Conservation (phyloP, 441 rosid species). For the Aquilaria agallochum region DNA sequence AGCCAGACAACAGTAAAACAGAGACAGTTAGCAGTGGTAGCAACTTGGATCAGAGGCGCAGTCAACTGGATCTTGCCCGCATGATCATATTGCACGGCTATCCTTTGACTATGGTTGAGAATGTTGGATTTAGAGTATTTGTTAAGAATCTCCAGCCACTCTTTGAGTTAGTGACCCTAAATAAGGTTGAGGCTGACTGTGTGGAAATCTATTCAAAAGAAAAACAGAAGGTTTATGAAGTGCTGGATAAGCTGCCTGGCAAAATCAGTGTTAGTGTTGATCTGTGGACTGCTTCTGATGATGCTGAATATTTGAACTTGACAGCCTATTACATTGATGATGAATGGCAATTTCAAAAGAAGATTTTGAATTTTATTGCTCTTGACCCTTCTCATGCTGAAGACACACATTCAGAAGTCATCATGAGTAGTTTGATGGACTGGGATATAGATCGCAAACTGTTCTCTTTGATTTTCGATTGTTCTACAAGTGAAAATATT, state of each 20-base stretch:
- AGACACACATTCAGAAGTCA: constrained; percentile 51
- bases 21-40: constrained; percentile 21
- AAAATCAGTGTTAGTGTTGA: constrained; percentile 57
- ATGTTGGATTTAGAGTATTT: constrained; percentile 63
- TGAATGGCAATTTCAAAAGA: constrained; percentile 56
- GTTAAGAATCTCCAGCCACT: constrained; percentile 58
- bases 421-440: constrained; percentile 60
- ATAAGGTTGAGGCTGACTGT: constrained; percentile 59
- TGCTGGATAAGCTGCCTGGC: constrained; percentile 64
- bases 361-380: constrained; percentile 40
- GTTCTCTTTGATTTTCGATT: constrained; percentile 55
- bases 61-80: constrained; percentile 62
- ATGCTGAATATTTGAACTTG: constrained; percentile 45
- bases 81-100: constrained; percentile 72
- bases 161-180: constrained; percentile 47
- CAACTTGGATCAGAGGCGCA: constrained; percentile 58
- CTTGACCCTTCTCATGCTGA: constrained; percentile 50
- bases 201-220: constrained; percentile 63
- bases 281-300: constrained; percentile 45
- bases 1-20: constrained; percentile 37
- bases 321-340: constrained; percentile 56
- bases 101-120: constrained; percentile 67
- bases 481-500: constrained; percentile 33
- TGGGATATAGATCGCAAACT: constrained; percentile 76
- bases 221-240: constrained; percentile 53